A percentile compares a stretch with the other conserved stretches of the same genome.
Evolutionary conservation across 2,329 filamentous ascomycete species (phyloP).

Genomic region (Verticillium longisporum): DNA sequence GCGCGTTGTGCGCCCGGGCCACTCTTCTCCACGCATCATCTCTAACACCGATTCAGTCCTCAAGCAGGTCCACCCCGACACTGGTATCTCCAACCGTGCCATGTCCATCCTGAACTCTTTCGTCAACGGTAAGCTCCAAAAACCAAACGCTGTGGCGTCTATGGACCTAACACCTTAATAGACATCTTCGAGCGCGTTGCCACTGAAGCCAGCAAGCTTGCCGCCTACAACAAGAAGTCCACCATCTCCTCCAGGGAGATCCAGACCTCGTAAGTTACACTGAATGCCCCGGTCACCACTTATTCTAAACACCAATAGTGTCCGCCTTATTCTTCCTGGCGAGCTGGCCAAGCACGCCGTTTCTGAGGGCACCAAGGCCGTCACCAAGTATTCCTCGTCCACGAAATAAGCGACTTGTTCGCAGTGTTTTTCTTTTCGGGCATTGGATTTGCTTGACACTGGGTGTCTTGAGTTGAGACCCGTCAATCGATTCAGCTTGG

Average conservation of each 20-base stretch:
- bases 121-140: conserved; percentile 75
- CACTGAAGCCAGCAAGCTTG: conserved; percentile 97
- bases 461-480: conserved; percentile 51
- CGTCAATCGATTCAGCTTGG: conserved; percentile 33
- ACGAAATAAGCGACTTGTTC: conserved; percentile 74
- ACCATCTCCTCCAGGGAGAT: conserved; percentile 99
- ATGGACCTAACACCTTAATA: conserved; percentile 22
- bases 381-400: conserved; percentile 99
- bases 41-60: conserved; percentile 60
- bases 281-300: neutral
- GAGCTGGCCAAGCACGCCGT: conserved; percentile 99
- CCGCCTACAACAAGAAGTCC: conserved; percentile 99
- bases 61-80: conserved; percentile 99
- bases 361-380: conserved; percentile 98
- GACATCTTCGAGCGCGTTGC: conserved; percentile 99
- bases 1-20: neutral
- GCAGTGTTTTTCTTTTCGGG: conserved; percentile 42
- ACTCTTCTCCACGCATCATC: conserved; percentile 7
- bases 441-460: conserved; percentile 51
- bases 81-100: conserved; percentile 99
- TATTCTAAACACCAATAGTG: conserved; percentile 33
- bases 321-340: conserved; percentile 94
- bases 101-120: conserved; percentile 99
- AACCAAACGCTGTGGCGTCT: neutral
- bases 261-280: conserved; percentile 71